These are phyloP conservation scores for Entomortierella lignicola DNA, from an alignment of 192 early-diverging fungal genomes.

Conservation along the genomic window DNA sequence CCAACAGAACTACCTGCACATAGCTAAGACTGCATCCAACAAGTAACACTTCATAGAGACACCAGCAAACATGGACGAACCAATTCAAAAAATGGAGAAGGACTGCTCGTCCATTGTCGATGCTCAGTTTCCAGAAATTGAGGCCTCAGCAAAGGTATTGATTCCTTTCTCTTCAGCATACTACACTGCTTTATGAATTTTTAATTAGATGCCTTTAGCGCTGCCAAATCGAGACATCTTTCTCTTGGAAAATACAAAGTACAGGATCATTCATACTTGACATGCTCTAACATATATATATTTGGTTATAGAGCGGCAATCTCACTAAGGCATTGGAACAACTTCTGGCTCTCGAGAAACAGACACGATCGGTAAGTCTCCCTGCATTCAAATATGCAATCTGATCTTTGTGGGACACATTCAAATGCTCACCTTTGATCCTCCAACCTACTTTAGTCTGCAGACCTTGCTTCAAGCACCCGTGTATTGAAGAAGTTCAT, in stretches of 20 bases:
- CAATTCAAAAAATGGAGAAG: constrained; percentile 90
- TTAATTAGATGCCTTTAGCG: too few relatives aligned
- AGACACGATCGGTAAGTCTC: constrained; percentile 83
- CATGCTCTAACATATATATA: background rate
- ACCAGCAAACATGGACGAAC: constrained; percentile 58
- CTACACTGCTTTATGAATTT: background rate
- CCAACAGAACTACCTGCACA: background rate
- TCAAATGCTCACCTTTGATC: too few relatives aligned
- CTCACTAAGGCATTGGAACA: constrained; percentile 90
- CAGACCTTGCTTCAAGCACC: constrained; percentile 90
- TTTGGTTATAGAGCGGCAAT: constrained; percentile 65
- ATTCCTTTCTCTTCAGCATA: background rate
- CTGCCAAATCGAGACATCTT: too few relatives aligned
- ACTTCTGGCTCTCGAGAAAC: constrained; percentile 91
- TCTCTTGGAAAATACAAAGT: too few relatives aligned
- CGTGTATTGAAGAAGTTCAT: constrained; percentile 87
- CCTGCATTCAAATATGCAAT: background rate
- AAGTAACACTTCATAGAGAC: background rate
- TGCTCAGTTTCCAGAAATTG: constrained; percentile 82
- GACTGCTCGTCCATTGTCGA: constrained; percentile 87
- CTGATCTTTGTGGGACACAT: background rate
- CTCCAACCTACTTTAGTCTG: constrained; percentile 62
- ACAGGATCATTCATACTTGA: too few relatives aligned
- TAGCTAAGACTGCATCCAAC: background rate
- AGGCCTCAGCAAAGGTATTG: constrained; percentile 71